Base-by-base conservation (phyloP, 2,329 filamentous ascomycete genomes). In the Aurifilum marmelostoma region DNA sequence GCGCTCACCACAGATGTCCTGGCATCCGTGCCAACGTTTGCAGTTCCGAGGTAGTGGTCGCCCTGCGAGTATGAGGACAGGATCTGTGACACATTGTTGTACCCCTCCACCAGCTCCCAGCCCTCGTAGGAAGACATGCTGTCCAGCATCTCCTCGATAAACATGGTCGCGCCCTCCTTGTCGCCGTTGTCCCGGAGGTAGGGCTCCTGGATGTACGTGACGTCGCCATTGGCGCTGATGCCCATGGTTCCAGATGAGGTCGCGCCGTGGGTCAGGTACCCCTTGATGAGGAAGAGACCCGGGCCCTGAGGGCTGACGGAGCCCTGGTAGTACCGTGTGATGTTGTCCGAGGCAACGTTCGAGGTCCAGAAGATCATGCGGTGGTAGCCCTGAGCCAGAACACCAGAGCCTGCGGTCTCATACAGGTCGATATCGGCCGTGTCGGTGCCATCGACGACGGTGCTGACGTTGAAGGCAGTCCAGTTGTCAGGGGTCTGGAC, bases 1-100 rank as follows among this genome's bases (percentile, higher is more conserved):
- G 81, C 74, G 74, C 89, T 87, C 1, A 89, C 86, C 6, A 89
- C 87, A 3, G 84, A 78, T 9, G 80, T 82, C 18, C 86, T 85
- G 66, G 85, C 83, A 72, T 87, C 83, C 1, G 79, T 77, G 37
- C 87, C 87, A 71, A 89, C 80, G 75, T 89, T 89, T 63, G 81
- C 80, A 2, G 85, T 88, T 62, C 86, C 83, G 43, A 71, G 63
- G 47, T 66, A 71, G 66, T 71, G 69, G 63, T 71, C 69, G 21
- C 69, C 69, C 24, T 47, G 60, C 18, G 61, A 47, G 8, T 66
- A 63, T 21, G 21, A 47, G 66, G 43, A 50, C 16, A 63, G 11
- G 21, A 71, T 66, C 16, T 68, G 47, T 6, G 62, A 58, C 63
- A 68, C 59, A 34, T 62, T 64, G 59, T 59, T 52, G 60, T 37